These are phyloP conservation scores for Yamadazyma aaseri DNA, from an alignment of 1,139 yeast species.

Conservation along the genomic window DNA sequence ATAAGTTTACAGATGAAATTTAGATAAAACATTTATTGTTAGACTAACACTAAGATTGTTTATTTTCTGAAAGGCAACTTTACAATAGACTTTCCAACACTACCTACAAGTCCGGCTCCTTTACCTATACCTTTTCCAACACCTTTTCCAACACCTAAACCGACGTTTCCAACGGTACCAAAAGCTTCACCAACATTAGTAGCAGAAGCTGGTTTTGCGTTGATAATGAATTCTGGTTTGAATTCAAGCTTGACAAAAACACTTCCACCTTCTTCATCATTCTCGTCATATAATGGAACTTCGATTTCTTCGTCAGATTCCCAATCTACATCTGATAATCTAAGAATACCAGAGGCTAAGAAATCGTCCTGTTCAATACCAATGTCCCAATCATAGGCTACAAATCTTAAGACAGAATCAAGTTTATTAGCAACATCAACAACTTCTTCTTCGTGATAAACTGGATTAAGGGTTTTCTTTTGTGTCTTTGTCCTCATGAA, in stretches of 20 bases:
- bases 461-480: conserved; percentile 86
- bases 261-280: conserved; percentile 62
- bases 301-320: conserved; percentile 48
- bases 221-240: conserved; percentile 65
- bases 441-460: conserved; percentile 69
- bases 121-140: conserved; percentile 36
- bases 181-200: conserved; percentile 46
- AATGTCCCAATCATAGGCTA: conserved; percentile 86
- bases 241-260: conserved; percentile 60
- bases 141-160: conserved; percentile 49
- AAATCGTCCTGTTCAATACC: conserved; percentile 83
- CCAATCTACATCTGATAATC: conserved; percentile 61
- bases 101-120: conserved; percentile 31
- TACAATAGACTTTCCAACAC: conserved; percentile 41
- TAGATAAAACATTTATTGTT: background rate
- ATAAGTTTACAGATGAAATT: background rate
- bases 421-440: conserved; percentile 58
- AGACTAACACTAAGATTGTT: background rate
- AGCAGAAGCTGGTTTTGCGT: conserved; percentile 35
- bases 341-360: conserved; percentile 65
- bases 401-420: conserved; percentile 56
- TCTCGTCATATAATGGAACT: conserved; percentile 54
- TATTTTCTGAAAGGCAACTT: conserved; percentile 28
- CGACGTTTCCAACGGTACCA: conserved; percentile 33
- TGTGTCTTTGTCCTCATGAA: conserved; percentile 72